Percentiles rank a stretch among this genome's conserved stretches.
phyloP scores from a whole-genome alignment of 2,329 filamentous ascomycete genomes.

The Beauveria australis region DNA sequence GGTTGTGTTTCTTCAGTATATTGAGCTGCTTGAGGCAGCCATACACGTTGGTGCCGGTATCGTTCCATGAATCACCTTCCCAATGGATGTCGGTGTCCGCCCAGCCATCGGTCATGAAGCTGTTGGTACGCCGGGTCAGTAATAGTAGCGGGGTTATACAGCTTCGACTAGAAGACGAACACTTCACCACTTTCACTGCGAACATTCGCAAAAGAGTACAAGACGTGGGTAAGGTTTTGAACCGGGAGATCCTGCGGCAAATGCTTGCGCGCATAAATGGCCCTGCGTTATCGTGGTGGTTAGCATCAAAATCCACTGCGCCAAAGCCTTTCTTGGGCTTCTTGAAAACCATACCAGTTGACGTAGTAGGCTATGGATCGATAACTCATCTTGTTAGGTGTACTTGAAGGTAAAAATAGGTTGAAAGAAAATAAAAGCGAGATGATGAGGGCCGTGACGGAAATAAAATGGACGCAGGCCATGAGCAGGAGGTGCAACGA shows the following conservation, averaged over 20 bases:
- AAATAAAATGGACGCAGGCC: slow-evolving; percentile 3
- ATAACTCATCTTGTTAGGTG: slow-evolving; percentile 33
- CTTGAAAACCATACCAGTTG: slow-evolving; percentile 46
- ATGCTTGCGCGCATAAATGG: slow-evolving; percentile 79
- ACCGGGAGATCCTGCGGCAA: slow-evolving; percentile 76
- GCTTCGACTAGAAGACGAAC: slow-evolving; percentile 27
- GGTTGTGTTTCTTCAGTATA: slow-evolving; percentile 71
- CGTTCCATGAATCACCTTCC: slow-evolving; percentile 62
- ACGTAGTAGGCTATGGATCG: slow-evolving; percentile 66
- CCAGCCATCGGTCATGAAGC: slow-evolving; percentile 52
- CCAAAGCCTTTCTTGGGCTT: not conserved
- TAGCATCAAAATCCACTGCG: slow-evolving; percentile 11
- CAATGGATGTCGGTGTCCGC: slow-evolving; percentile 67
- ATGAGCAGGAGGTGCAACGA: slow-evolving; percentile 6
- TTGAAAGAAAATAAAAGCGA: not conserved
- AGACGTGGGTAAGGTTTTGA: slow-evolving; percentile 76
- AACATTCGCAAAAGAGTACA: slow-evolving; percentile 89
- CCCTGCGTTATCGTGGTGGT: slow-evolving; percentile 35
- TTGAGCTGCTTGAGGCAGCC: slow-evolving; percentile 85
- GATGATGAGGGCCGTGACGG: not conserved
- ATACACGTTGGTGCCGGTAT: slow-evolving; percentile 71
- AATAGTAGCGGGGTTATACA: not conserved
- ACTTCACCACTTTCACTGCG: slow-evolving; percentile 73
- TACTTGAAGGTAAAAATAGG: too few species aligned
- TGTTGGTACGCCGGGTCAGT: slow-evolving; percentile 13